These are phyloP conservation scores for Anastatica hierochuntica DNA, from an alignment of 345 rosid species.

Conservation along the genomic window DNA sequence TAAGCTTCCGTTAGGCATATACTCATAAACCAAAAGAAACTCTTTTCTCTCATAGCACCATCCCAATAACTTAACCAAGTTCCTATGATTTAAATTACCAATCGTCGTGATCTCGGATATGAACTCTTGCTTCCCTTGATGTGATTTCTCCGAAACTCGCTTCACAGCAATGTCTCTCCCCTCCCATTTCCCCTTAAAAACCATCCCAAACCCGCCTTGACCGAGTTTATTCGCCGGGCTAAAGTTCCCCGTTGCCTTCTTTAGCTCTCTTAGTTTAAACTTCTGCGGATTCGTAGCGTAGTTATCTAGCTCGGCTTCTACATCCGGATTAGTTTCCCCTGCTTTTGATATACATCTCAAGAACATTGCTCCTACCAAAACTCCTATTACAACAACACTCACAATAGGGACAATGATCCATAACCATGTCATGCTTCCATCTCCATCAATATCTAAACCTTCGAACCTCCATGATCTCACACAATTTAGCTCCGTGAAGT, in stretches of 20 bases:
- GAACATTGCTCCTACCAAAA: neutral
- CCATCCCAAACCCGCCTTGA: conserved; percentile 74
- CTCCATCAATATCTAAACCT: conserved; percentile 22
- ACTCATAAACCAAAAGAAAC: conserved; percentile 62
- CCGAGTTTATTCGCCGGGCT: conserved; percentile 46
- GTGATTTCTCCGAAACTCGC: conserved; percentile 47
- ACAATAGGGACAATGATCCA: conserved; percentile 22
- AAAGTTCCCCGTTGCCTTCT: conserved; percentile 50
- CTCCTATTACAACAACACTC: conserved; percentile 4
- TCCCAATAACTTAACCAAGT: conserved; percentile 65
- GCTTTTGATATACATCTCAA: conserved; percentile 26
- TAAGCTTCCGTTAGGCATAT: conserved; percentile 59
- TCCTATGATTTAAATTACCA: conserved; percentile 53
- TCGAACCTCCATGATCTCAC: conserved; percentile 51
- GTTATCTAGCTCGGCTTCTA: conserved; percentile 42
- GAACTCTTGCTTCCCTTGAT: conserved; percentile 75
- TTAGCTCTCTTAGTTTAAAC: conserved; percentile 42
- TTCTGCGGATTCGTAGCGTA: conserved; percentile 43
- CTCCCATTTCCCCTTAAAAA: conserved; percentile 46
- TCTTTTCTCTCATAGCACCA: conserved; percentile 61
- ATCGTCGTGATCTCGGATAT: conserved; percentile 70
- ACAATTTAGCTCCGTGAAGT: conserved; percentile 36
- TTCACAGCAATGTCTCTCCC: conserved; percentile 59
- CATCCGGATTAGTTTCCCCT: conserved; percentile 21
- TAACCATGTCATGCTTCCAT: conserved; percentile 17